Evolutionary conservation across 805 yeast species (phyloP).

Genomic region (Metschnikowia cerradonensis): DNA sequence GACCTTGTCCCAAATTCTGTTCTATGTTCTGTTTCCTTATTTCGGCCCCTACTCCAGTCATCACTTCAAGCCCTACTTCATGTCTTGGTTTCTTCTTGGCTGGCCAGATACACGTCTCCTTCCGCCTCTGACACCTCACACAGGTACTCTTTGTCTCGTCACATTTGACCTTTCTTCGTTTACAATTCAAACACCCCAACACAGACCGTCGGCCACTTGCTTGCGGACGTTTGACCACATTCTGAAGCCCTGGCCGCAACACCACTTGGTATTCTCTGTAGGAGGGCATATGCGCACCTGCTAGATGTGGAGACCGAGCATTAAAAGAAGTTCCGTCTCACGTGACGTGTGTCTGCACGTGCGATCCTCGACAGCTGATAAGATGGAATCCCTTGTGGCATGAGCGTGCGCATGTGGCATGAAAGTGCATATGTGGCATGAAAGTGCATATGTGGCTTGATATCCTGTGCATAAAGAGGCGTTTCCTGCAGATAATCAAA

Average conservation of each 20-base stretch:
- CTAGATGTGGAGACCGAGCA: not conserved
- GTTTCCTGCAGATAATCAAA: no score
- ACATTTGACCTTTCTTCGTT: conserved; percentile 14
- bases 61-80: no score
- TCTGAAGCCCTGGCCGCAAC: conserved; percentile 1
- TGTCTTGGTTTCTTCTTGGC: not conserved
- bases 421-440: not conserved
- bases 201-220: conserved; percentile 2
- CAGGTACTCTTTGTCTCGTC: conserved; percentile 13
- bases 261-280: conserved; percentile 13
- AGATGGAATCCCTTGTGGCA: not conserved
- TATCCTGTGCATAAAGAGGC: no score
- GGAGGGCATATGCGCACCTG: conserved; percentile 1
- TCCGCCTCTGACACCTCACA: conserved; percentile 10
- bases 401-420: not conserved
- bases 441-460: not conserved
- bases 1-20: no score
- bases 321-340: not conserved
- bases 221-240: not conserved
- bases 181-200: conserved; percentile 14
- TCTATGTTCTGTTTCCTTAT: not conserved
- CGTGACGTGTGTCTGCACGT: not conserved
- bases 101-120: conserved; percentile 10
- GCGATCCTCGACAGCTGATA: not conserved
- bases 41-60: no score